Evolutionary conservation across 257 asterid species (phyloP), one percentile per base, ranked within the genome.

Genomic region (Solanum lignicaule): DNA sequence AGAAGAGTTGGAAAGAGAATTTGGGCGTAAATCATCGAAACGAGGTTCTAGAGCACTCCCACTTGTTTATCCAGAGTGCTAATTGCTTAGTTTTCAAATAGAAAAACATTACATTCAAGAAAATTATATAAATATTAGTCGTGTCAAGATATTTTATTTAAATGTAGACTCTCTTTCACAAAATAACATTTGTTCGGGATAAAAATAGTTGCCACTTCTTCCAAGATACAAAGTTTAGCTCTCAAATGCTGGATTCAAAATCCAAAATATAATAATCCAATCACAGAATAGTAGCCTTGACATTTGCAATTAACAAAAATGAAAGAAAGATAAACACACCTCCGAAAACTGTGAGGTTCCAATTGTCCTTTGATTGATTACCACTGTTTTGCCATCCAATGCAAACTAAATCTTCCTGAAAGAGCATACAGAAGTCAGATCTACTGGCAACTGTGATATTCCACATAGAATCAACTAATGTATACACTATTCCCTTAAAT

Each of bases 361-460:
- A 90, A 89, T 88, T 94, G 84, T 96, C 99, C 83, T 89, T 94
- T 87, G 98, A 89, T 87, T 90, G 94, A 84, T 88, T 69, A 74
- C 95, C 95, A 88, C 98, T 97, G 91, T 93, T 97, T 92, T 97
- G 99, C 98, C 98, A 97, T 87, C 99, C 99, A 87, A 97, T 92
- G 88, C 99, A 97, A 93, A 91, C 91, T 91, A 94, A 90, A 88
- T 92, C 96, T 88, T 97, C 99, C 99, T 97, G 94, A 83, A 89
- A 65, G 82, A 60, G 58, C 31, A 82, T 48, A 82, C 20, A 29
- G 85, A 79, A 79, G 36, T 79, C 85, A 79, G 85, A 82, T 82
- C 85, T 82, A 48, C 85, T 20, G 69, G 68, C 6, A 48, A 48
- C 33, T 29, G 85, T 48, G 20, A 82, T 46, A 29, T 29, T 48